Conservation (phyloP, 177 flowering plant species). For the Vitis hybrid region DNA sequence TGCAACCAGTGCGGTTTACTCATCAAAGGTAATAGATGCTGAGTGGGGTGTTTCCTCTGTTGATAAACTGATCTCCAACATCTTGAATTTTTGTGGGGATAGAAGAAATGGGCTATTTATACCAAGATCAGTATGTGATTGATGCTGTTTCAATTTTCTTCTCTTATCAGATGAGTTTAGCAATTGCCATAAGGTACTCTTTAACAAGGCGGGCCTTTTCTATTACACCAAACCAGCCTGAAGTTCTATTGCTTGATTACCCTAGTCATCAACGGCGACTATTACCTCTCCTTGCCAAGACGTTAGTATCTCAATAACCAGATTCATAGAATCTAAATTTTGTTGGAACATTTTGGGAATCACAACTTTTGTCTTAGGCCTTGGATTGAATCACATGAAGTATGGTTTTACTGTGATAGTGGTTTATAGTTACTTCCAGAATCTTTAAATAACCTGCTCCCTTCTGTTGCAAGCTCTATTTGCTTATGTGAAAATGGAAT, state of each 20-base stretch:
- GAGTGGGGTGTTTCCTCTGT: not conserved
- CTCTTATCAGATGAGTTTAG: constrained; percentile 66
- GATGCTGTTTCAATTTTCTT: constrained; percentile 5
- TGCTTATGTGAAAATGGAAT: too few relatives aligned
- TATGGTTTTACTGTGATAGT: not conserved
- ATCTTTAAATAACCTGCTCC: not conserved
- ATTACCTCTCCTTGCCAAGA: constrained; percentile 91
- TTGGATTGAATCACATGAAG: not conserved
- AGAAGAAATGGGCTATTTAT: not conserved
- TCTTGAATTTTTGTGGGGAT: not conserved
- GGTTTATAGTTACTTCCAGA: not conserved
- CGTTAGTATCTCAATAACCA: constrained; percentile 45
- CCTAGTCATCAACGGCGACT: constrained; percentile 97
- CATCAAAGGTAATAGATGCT: constrained; percentile 57
- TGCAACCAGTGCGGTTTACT: constrained; percentile 66
- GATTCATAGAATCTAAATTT: not conserved
- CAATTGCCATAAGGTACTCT: constrained; percentile 85
- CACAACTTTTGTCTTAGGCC: not conserved
- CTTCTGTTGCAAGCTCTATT: too few relatives aligned
- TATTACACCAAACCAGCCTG: constrained; percentile 69
- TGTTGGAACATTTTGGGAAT: not conserved
- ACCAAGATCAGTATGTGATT: not conserved
- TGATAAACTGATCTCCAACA: not conserved
- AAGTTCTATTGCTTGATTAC: constrained; percentile 89
- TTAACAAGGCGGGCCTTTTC: constrained; percentile 90